These are phyloP conservation scores for Angomonas ambiguus DNA, from an alignment of 208 protist genomes.

Conservation along the genomic window DNA sequence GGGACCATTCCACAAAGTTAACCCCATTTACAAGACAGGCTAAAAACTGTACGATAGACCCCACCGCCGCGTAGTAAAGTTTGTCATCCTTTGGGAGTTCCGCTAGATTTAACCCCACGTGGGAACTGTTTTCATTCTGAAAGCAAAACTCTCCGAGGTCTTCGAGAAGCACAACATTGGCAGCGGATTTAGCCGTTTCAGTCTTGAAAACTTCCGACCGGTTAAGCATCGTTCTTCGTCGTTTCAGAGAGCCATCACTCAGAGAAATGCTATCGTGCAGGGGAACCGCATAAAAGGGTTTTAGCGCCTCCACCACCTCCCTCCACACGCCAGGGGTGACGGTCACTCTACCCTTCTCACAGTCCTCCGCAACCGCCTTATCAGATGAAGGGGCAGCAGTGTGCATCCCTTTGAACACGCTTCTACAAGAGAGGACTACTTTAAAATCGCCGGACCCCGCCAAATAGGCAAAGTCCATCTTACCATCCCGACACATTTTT, in stretches of 20 bases:
- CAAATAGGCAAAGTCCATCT: constrained; percentile 43
- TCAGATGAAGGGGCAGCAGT: constrained; percentile 47
- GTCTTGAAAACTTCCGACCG: constrained; percentile 32
- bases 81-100: neutral
- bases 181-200: constrained; percentile 18
- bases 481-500: constrained; percentile 26
- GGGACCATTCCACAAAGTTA: constrained; percentile 54
- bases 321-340: constrained; percentile 50
- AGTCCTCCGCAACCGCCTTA: constrained; percentile 40
- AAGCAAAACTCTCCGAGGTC: neutral
- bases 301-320: constrained; percentile 38
- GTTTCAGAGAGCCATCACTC: constrained; percentile 30
- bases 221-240: constrained; percentile 35
- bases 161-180: neutral
- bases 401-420: constrained; percentile 60
- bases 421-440: constrained; percentile 52
- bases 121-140: constrained; percentile 25
- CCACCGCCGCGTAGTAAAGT: neutral
- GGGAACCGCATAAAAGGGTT: constrained; percentile 40
- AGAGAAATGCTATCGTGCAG: constrained; percentile 56
- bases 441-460: constrained; percentile 58
- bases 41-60: constrained; percentile 42
- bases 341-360: constrained; percentile 54
- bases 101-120: neutral
- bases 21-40: constrained; percentile 43